Evolutionary conservation across 2,329 filamentous ascomycete species (phyloP), one percentile per base, ranked within the genome.

Genomic region (Ascochyta viciae-villosae): DNA sequence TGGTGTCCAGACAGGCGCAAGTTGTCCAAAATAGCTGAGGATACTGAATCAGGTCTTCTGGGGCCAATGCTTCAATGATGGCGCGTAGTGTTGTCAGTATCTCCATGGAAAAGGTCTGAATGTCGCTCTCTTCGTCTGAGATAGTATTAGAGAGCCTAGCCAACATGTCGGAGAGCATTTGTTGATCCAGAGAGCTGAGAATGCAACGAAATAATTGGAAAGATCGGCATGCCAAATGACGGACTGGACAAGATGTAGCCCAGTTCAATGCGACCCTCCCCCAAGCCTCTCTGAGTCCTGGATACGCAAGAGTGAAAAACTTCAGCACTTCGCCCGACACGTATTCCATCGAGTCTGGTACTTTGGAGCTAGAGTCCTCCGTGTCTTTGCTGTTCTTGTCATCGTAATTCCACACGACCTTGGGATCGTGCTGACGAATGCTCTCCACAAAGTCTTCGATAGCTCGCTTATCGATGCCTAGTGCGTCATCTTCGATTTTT

Each of bases 11-110:
- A 72, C 95, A 99, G 10, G 95, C 95, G 68, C 93, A 97, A 0
- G 91, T 96, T 0, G 94, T 96, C 96, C 96, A 99, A 76, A 99
- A 98, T 1, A 99, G 81, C 69, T 98, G 94, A 1, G 95, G 95
- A 63, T 96, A 97, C n/a, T 88, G 87, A 43, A 96, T 77, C 2
- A 99, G 82, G 71, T 93, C 89, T 34, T 89, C 85, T 0, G 89
- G 83, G 19, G 93, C 88, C 26, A 98, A 80, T 51, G 94, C 95
- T 63, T 87, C 85, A 54, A 99, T 96, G 40, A 99, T 89, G 0
- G 92, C 92, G 71, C 96, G 93, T 47, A 99, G 76, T 0, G 96
- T 99, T 0, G 93, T 97, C 49, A 99, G 77, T 54, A 99, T 98
- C 73, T 99, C 96, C 89, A 98, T 94, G 0, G 95, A 96, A 70